Conservation (phyloP, 208 protist species). For the Crithidia expoeki region DNA sequence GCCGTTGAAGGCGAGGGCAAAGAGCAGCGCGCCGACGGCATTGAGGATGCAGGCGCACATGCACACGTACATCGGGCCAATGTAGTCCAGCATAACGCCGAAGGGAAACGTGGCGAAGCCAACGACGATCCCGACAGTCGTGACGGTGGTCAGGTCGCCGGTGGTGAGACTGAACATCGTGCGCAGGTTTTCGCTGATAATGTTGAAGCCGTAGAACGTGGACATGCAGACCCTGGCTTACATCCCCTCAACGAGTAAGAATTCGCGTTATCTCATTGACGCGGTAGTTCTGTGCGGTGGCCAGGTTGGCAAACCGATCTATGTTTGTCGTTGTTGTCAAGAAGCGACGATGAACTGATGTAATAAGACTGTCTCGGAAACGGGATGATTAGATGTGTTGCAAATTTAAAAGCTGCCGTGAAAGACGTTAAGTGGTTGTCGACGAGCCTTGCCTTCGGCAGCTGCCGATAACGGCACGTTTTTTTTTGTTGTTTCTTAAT, state of each 20-base stretch:
- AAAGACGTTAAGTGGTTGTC: no score
- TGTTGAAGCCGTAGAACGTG: constrained; percentile 73
- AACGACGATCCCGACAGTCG: constrained; percentile 59
- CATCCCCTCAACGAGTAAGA: constrained; percentile 66
- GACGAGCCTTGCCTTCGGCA: no score
- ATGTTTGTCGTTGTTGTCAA: no score
- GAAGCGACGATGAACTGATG: no score
- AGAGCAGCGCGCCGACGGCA: constrained; percentile 50
- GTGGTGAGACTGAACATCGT: constrained; percentile 40
- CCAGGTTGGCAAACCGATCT: no score
- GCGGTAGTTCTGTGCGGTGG: no score
- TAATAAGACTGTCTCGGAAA: no score
- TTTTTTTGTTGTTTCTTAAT: no score
- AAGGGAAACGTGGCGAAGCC: constrained; percentile 50
- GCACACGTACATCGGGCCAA: constrained; percentile 49
- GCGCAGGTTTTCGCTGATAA: constrained; percentile 58
- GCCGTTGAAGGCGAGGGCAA: constrained; percentile 57
- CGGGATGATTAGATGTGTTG: no score
- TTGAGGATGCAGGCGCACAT: constrained; percentile 32
- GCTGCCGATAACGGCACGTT: no score
- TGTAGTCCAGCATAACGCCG: constrained; percentile 64
- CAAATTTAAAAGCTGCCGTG: no score
- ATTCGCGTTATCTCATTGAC: constrained; percentile 73
- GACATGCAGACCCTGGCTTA: constrained; percentile 63
- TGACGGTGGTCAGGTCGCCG: constrained; percentile 59